These are phyloP conservation scores for Aspergillus tamarii DNA, from an alignment of 2,329 filamentous ascomycete species.

Conservation along the genomic window DNA sequence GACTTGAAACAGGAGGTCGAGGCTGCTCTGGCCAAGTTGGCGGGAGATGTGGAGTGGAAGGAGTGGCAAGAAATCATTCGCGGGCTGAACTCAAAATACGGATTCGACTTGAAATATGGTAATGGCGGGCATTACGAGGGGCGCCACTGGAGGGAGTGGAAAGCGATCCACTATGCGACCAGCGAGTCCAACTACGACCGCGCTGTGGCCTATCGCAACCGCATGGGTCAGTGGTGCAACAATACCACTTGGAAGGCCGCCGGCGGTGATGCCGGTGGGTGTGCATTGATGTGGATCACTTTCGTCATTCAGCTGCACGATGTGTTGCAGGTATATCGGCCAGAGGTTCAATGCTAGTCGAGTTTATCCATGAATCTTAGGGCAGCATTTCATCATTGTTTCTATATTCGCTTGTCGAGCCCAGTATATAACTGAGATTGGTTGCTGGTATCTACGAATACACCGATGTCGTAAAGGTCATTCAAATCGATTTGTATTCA, in stretches of 20 bases:
- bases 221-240: background rate
- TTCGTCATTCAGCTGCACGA: background rate
- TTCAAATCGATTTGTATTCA: too few relatives aligned
- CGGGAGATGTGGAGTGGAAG: background rate
- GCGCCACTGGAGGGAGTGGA: background rate
- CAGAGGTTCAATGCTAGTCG: too few relatives aligned
- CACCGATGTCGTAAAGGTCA: too few relatives aligned
- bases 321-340: background rate
- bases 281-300: background rate
- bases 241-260: background rate
- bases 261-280: background rate
- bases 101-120: background rate
- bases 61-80: background rate
- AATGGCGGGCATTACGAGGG: background rate
- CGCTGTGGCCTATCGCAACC: background rate
- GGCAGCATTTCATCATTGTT: too few relatives aligned
- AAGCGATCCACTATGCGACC: background rate
- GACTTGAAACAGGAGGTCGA: background rate
- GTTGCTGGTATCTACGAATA: too few relatives aligned
- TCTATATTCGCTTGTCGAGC: too few relatives aligned
- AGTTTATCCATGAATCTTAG: too few relatives aligned
- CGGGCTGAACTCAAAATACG: background rate
- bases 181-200: background rate
- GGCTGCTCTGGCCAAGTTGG: background rate
- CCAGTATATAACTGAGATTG: too few relatives aligned